Base-by-base conservation (phyloP, 441 rosid genomes). In the Pelargonium fulgidum region DNA sequence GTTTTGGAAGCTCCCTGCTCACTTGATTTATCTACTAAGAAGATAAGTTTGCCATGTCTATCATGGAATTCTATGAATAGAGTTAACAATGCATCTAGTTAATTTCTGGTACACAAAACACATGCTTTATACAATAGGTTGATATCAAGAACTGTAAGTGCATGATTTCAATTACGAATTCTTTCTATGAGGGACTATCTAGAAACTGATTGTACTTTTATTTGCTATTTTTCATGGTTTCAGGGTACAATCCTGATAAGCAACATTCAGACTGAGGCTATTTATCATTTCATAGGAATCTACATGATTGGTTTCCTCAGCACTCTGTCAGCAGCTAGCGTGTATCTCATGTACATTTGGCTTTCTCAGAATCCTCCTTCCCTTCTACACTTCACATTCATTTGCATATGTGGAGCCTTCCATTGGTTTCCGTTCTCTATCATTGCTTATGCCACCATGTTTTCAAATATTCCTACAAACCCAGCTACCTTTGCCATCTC, bases 361-460 rank as follows among this genome's bases (percentile, higher is more conserved):
- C 59, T 80, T 33, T 76, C 78, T 62, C 77, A 67, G 65, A 76
- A 56, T 19, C 70, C 77, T 47, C 74, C 77, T 56, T 85, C 89
- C 65, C 67, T 73, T 61, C 78, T 77, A 50, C 80, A 76, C 65
- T 80, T 86, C 69, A 69, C 84, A 36, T 86, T 88, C 67, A 2
- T 84, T 62, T 86, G 89, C 83, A 75, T 86, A 70, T 67, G 77
- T 11, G 93, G 93, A 78, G 84, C 89, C 45, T 84, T 86, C 33
- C 87, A 85, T 58, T 88, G 93, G 91, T 33, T 81, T 45, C 91
- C 91, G 0, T 85, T 84, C 79, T 80, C 85, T 20, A 29, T 84
- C 62, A 44, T 79, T 42, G 85, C 86, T 11, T 86, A 86, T 13
- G 77, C 78, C 65, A 45, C 76, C 72, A 82, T 84, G 87, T 81